Base-by-base conservation (phyloP, 2,329 filamentous ascomycete species). In the Coniochaeta sp. region DNA sequence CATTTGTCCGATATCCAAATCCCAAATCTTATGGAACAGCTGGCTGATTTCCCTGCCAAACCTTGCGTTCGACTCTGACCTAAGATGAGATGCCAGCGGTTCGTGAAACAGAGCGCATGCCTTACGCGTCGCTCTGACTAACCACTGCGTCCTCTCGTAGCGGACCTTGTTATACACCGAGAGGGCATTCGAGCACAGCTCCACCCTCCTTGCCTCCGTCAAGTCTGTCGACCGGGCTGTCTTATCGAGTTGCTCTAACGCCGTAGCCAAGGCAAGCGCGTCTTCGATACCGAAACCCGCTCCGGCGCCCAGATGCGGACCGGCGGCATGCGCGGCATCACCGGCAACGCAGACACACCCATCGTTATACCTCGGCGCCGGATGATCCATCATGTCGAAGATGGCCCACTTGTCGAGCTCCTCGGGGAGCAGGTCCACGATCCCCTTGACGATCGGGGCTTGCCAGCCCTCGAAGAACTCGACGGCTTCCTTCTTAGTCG, bases 271-370 rank as follows among this genome's bases (percentile, higher is more conserved):
- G 1, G 74, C 61, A 31, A 77, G 64, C 4, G 72, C 72, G 57
- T 82, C 79, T 61, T 83, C 79, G 45, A 82, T 70, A 9, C 77
- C 78, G 62, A 77, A 73, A 2, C 78, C 77, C 1, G 78, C 79
- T 2, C 80, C 79, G 0, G 78, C 72, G 2, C 79, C 79, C 6
- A 77, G 71, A 60, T 82, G 78, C 3, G 79, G 79, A 0, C 75
- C 77, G 0, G 70, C 66, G 1, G 79, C 78, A 54, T 83, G 80
- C 6, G 80, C 80, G 3, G 79, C 78, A 55, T 83, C 79, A 2
- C 79, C 79, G 0, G 79, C 67, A 6, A 82, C 56, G 48, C 73
- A 74, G 1, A 79, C 63, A 3, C 65, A 63, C 0, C 69, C 74
- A 16, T 65, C 64, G 30, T 67, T 61, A 56, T 76, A 82, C 6